Evolutionary conservation across 2,329 filamentous ascomycete species (phyloP).

Genomic region (Penicillium crustosum): DNA sequence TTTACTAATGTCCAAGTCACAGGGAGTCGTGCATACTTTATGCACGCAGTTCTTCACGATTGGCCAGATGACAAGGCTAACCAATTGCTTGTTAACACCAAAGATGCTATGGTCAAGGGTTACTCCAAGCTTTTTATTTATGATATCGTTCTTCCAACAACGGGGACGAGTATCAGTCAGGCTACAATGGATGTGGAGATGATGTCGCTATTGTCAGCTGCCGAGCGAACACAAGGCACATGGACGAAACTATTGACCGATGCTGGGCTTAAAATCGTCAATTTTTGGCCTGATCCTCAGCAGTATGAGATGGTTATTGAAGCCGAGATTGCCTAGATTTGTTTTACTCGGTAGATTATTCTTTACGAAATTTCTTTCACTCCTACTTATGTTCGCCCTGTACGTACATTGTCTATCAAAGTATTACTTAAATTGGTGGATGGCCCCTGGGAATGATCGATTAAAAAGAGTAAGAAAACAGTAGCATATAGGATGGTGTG

Average conservation of each 20-base stretch:
- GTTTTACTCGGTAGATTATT: not conserved
- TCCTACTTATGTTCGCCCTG: not conserved
- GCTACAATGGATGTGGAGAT: conserved; percentile 40
- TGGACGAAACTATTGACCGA: conserved; percentile 30
- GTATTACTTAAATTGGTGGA: not conserved
- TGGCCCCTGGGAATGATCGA: not conserved
- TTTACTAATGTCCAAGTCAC: not conserved
- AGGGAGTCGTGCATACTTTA: conserved; percentile 44
- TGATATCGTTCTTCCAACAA: conserved; percentile 41
- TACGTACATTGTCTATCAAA: not conserved
- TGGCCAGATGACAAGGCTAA: conserved; percentile 41
- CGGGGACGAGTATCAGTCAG: conserved; percentile 31
- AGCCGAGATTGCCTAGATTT: conserved; percentile 19
- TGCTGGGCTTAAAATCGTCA: conserved; percentile 29
- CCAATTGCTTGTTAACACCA: conserved; percentile 33
- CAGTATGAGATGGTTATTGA: conserved; percentile 34
- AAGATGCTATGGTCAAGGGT: conserved; percentile 39
- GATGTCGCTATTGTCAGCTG: conserved; percentile 50
- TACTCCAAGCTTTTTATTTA: conserved; percentile 43
- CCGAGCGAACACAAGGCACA: conserved; percentile 31
- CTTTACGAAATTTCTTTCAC: not conserved
- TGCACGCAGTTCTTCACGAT: conserved; percentile 47
- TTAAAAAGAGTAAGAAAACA: not conserved
- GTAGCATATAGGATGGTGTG: not conserved
- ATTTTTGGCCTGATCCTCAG: conserved; percentile 33